phyloP scores from a whole-genome alignment of 23 red algal species.

The Gracilaria caudata region DNA sequence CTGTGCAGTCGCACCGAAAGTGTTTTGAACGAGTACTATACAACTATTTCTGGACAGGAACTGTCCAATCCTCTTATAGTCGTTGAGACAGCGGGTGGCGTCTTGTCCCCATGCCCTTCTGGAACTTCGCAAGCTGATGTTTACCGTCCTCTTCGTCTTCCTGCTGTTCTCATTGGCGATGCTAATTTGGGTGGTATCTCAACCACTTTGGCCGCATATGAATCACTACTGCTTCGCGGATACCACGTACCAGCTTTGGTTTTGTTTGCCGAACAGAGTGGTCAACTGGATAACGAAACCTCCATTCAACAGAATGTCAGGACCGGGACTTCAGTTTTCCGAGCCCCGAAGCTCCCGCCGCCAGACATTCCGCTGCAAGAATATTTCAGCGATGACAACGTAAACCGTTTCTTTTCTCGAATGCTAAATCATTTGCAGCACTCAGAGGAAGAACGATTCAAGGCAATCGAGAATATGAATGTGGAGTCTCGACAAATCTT shows the following conservation, averaged over 20 bases:
- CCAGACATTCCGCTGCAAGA: slow-evolving; percentile 35
- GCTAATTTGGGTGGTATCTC: slow-evolving; percentile 86
- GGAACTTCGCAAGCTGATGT: slow-evolving; percentile 87
- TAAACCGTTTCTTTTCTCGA: slow-evolving; percentile 35
- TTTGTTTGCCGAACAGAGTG: slow-evolving; percentile 26
- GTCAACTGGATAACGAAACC: slow-evolving; percentile 45
- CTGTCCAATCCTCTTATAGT: slow-evolving; percentile 11
- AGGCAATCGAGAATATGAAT: slow-evolving; percentile 49
- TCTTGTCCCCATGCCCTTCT: slow-evolving; percentile 81
- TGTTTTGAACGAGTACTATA: slow-evolving; percentile 5
- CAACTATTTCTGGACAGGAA: neutral
- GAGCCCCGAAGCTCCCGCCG: slow-evolving; percentile 55
- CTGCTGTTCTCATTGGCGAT: slow-evolving; percentile 88
- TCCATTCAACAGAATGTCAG: slow-evolving; percentile 40
- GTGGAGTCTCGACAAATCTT: slow-evolving; percentile 59
- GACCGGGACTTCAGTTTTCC: slow-evolving; percentile 59
- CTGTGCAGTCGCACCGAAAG: slow-evolving; percentile 43
- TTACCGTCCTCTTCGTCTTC: slow-evolving; percentile 80
- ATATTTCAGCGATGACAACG: slow-evolving; percentile 47
- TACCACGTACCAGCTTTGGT: slow-evolving; percentile 80
- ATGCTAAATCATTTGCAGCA: slow-evolving; percentile 32
- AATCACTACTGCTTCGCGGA: slow-evolving; percentile 77
- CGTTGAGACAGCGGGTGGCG: slow-evolving; percentile 92
- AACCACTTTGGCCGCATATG: slow-evolving; percentile 85
- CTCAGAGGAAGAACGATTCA: slow-evolving; percentile 26